These are phyloP conservation scores for Neurospora terricola DNA, from an alignment of 495 filamentous ascomycete species.

Conservation along the genomic window DNA sequence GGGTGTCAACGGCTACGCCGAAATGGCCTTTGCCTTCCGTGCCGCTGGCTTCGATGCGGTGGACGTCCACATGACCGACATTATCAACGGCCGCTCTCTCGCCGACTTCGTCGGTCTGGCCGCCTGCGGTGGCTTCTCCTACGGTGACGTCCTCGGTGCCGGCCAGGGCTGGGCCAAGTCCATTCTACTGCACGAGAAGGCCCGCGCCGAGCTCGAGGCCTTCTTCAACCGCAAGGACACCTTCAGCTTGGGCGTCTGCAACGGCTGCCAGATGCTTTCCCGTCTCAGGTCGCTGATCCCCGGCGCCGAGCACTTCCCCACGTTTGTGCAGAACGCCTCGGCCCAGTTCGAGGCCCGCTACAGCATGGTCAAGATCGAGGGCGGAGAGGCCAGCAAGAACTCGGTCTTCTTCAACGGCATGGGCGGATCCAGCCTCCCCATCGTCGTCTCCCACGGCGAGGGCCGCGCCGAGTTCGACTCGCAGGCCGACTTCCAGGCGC, in stretches of 20 bases:
- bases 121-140: conserved; percentile 94
- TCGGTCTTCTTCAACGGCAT: conserved; percentile 94
- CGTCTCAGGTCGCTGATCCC: conserved; percentile 78
- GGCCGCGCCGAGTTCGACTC: conserved; percentile 70
- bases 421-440: conserved; percentile 72
- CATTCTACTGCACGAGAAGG: conserved; percentile 71
- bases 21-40: conserved; percentile 95
- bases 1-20: conserved; percentile 87
- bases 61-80: conserved; percentile 96
- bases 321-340: conserved; percentile 73
- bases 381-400: conserved; percentile 38
- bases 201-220: conserved; percentile 61
- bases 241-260: conserved; percentile 92
- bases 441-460: conserved; percentile 87
- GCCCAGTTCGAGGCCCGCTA: conserved; percentile 91
- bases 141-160: conserved; percentile 91
- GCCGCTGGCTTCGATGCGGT: conserved; percentile 82
- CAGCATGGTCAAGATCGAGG: conserved; percentile 78
- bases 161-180: conserved; percentile 96
- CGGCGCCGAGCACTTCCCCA: conserved; percentile 76
- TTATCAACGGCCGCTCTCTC: conserved; percentile 70
- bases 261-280: conserved; percentile 92
- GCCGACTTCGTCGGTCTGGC: conserved; percentile 77
- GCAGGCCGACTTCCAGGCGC: conserved; percentile 38
- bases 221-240: conserved; percentile 90